Base-by-base conservation (phyloP, 148 eudicot genomes). In the Persicaria tinctoria region DNA sequence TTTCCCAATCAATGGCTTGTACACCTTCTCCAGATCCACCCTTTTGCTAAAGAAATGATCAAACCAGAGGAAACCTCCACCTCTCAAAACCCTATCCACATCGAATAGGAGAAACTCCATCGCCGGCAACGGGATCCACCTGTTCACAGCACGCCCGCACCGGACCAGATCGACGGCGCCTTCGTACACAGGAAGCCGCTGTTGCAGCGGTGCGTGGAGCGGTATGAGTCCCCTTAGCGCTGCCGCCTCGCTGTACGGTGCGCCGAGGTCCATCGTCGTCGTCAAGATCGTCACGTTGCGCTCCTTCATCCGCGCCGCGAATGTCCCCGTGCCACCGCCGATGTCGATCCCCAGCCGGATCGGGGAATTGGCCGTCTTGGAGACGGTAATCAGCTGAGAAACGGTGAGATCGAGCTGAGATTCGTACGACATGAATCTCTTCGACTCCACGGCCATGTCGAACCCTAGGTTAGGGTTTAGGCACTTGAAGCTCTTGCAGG, bases 171-270 rank as follows among this genome's bases (percentile, higher is more conserved):
- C 98, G 76, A 94, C 49, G 54, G 84, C 86, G 38, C 96, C 96
- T 57, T 94, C 98, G n/a, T 85, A 89, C 23, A 91, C 87, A 47
- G 96, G 93, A 75, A 94, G 72, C 75, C 97, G 75, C 82, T 91
- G 98, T 85, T 94, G 97, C 70, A 94, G 59, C 2, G 98, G 97
- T 76, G 81, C 91, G 78, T 94, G 97, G 18, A 94, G 78, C 4
- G 97, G 83, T 74, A 94, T 83, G 59, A 90, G 64, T 5, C 98
- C 98, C 57, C 98, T 80, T 38, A 84, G 45, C 2, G 91, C 97
- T 70, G 82, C 90, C 2, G 83, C 90, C 82, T 91, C 97, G 66
- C 72, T 91, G 48, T 85, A 89, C 0, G 98, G 96, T 1, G 90
- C 90, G 1, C 93, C 93, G 12, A 88, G 64, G 20, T 89, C 91